Evolutionary conservation across 1,139 yeast species (phyloP).

Genomic region (Pichia inconspicua): DNA sequence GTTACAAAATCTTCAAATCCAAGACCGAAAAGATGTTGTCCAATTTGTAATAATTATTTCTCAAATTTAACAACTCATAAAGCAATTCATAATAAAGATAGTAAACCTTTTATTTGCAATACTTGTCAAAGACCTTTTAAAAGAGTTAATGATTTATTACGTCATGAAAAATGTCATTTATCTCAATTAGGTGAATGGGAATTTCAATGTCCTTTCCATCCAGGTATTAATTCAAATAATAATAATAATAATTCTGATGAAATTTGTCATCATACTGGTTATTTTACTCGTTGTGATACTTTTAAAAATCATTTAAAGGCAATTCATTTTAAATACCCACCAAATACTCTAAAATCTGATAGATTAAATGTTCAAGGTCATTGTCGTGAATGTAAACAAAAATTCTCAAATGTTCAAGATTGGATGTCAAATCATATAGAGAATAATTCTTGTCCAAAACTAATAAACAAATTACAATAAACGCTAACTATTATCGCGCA

Average conservation of each 20-base stretch:
- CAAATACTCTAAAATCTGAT: conserved; percentile 75
- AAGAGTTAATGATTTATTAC: conserved; percentile 73
- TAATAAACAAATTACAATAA: conserved; percentile 2
- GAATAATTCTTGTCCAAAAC: conserved; percentile 38
- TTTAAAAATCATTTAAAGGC: conserved; percentile 87
- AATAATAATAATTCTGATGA: conserved; percentile 10
- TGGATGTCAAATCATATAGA: conserved; percentile 77
- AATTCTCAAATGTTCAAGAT: conserved; percentile 61
- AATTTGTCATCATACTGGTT: conserved; percentile 70
- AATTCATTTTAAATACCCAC: conserved; percentile 81
- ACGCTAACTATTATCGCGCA: no score
- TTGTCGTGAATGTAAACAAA: conserved; percentile 67
- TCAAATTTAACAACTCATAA: conserved; percentile 81
- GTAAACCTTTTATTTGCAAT: conserved; percentile 71
- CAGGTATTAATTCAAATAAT: not conserved
- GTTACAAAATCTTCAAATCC: conserved; percentile 2
- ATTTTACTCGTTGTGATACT: conserved; percentile 83
- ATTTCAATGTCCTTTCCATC: conserved; percentile 38
- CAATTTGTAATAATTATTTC: conserved; percentile 67
- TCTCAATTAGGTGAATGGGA: conserved; percentile 54
- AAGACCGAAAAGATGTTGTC: conserved; percentile 76
- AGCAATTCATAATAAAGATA: conserved; percentile 70
- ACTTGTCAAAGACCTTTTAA: conserved; percentile 81
- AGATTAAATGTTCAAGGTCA: conserved; percentile 60
- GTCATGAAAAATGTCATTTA: conserved; percentile 83